phyloP scores from a whole-genome alignment of 768 basidiomycete genomes.

The Terana coerulea region DNA sequence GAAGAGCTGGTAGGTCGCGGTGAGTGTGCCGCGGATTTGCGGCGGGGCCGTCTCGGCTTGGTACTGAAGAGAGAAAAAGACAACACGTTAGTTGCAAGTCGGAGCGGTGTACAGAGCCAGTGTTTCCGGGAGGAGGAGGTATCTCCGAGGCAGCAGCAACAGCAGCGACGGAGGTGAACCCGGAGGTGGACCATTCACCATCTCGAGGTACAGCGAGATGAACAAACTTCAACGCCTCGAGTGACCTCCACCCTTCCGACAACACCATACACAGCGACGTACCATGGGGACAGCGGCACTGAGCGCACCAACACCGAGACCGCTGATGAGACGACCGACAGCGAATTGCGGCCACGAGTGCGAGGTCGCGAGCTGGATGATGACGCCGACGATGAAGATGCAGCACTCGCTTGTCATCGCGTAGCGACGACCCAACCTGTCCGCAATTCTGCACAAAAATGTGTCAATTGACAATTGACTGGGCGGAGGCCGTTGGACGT shows the following conservation, averaged over 20 bases:
- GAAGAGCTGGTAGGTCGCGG: slow-evolving; percentile 45
- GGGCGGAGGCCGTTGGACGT: slow-evolving; percentile 26
- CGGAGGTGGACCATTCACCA: no score
- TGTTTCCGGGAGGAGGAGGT: no score
- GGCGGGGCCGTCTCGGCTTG: slow-evolving; percentile 72
- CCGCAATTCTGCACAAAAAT: slow-evolving; percentile 44
- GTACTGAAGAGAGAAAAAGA: no score
- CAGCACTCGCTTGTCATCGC: slow-evolving; percentile 62
- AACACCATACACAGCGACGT: slow-evolving; percentile 1
- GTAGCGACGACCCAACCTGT: slow-evolving; percentile 59
- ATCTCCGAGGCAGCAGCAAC: no score
- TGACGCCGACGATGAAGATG: slow-evolving; percentile 56
- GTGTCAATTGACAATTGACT: no score
- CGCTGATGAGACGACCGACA: slow-evolving; percentile 61
- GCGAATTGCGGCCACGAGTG: slow-evolving; percentile 63
- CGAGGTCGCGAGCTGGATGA: slow-evolving; percentile 51
- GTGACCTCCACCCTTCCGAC: no score
- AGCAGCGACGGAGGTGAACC: no score
- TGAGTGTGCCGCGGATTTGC: slow-evolving; percentile 66
- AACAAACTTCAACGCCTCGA: no score
- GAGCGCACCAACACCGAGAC: slow-evolving; percentile 65
- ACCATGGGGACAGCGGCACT: slow-evolving; percentile 62
- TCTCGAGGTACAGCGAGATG: no score
- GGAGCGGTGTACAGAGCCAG: no score
- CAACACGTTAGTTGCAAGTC: neutral